Evolutionary conservation across 768 basidiomycete genomes (phyloP).

Genomic region (Suillus subaureus): DNA sequence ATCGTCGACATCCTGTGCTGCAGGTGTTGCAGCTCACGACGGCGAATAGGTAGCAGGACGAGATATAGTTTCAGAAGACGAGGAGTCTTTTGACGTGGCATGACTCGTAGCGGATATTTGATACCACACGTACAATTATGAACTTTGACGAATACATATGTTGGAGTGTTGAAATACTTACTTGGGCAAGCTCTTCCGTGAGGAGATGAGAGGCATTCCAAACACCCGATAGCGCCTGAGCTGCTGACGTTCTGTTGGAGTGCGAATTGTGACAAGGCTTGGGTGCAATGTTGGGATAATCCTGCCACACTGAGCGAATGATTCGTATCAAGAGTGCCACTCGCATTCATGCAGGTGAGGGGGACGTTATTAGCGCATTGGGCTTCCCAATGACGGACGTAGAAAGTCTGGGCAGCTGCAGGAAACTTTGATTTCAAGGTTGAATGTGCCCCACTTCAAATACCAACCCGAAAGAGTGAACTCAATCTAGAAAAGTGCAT

Average conservation of each 20-base stretch:
- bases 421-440: not conserved
- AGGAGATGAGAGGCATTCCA: slow-evolving; percentile 33
- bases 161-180: slow-evolving; percentile 10
- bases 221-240: slow-evolving; percentile 19
- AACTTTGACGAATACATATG: not conserved
- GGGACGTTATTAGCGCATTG: not conserved
- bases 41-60: slow-evolving; percentile 8
- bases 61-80: slow-evolving; percentile 14
- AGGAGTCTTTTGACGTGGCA: slow-evolving; percentile 36
- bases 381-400: not conserved
- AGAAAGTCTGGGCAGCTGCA: not conserved
- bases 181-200: slow-evolving; percentile 39
- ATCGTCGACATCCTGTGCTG: slow-evolving; percentile 53
- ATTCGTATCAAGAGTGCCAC: not conserved
- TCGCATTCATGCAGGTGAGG: not conserved
- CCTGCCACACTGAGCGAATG: not conserved
- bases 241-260: not conserved
- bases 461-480: too few species aligned
- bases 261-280: not conserved
- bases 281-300: not conserved
- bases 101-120: slow-evolving; percentile 6
- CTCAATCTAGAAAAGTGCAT: too few species aligned
- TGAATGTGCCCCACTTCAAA: too few species aligned
- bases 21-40: slow-evolving; percentile 35
- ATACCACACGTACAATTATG: not conserved